These are phyloP conservation scores for Talaromyces sp. DNA, from an alignment of 2,329 filamentous ascomycete genomes.

Conservation along the genomic window DNA sequence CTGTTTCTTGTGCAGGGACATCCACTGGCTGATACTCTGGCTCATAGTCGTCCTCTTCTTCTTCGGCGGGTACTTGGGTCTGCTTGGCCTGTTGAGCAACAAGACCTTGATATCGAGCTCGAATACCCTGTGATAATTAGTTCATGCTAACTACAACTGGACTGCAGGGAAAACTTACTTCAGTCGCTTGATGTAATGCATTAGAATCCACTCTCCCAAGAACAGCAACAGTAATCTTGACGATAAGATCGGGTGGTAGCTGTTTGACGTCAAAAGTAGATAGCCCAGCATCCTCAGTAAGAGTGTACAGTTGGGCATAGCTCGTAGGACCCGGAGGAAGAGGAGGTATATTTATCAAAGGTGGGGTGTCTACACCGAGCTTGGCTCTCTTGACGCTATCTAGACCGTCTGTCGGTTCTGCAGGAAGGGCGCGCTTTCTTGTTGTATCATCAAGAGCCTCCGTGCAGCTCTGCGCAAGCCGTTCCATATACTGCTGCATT, in stretches of 20 bases:
- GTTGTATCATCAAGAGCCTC: constrained; percentile 72
- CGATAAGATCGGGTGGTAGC: constrained; percentile 68
- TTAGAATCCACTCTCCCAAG: constrained; percentile 65
- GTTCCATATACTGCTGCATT: constrained; percentile 83
- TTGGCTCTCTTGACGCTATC: constrained; percentile 79
- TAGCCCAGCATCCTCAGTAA: constrained; percentile 69
- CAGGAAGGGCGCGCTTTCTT: constrained; percentile 69
- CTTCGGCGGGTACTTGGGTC: constrained; percentile 31
- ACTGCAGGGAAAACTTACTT: constrained; percentile 42
- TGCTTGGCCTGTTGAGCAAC: constrained; percentile 30
- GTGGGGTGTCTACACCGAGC: constrained; percentile 50
- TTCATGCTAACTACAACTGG: neutral
- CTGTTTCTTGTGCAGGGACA: constrained; percentile 16
- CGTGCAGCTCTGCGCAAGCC: constrained; percentile 68
- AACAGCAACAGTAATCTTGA: constrained; percentile 75
- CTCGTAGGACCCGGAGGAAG: constrained; percentile 71
- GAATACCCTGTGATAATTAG: constrained; percentile 29
- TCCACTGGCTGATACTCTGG: constrained; percentile 76
- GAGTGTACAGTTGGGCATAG: constrained; percentile 77
- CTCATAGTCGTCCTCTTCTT: constrained; percentile 90
- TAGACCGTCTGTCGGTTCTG: constrained; percentile 64
- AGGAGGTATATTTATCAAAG: constrained; percentile 57
- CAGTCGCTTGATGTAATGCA: constrained; percentile 66
- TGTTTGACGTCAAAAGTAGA: constrained; percentile 77
- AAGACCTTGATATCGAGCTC: constrained; percentile 32